Percentiles rank a stretch among this genome's conserved stretches.
Conservation (phyloP, 352 stramenopile species). For the Pseudoperonospora humuli region DNA sequence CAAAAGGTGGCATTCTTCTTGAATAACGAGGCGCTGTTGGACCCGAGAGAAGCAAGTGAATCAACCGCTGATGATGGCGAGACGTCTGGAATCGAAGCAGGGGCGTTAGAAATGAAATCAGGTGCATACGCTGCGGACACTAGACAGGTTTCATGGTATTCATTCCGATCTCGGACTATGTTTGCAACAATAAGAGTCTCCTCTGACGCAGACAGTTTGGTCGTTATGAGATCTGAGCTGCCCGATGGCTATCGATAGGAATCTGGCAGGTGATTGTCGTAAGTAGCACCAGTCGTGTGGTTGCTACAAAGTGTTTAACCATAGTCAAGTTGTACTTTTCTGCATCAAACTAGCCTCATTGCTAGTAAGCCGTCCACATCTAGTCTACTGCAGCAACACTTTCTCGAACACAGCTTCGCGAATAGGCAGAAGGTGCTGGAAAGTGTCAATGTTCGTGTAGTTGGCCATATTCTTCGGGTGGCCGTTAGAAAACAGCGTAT, state of each 20-base stretch:
- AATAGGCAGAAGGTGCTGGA: slow-evolving; percentile 62
- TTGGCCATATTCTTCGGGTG: slow-evolving; percentile 69
- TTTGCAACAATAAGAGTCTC: slow-evolving; percentile 32
- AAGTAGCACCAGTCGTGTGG: neutral
- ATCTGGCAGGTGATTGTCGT: neutral
- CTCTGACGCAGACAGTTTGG: slow-evolving; percentile 25
- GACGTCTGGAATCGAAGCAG: neutral
- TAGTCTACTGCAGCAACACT: slow-evolving; percentile 46
- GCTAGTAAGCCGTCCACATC: neutral
- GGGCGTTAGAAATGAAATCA: slow-evolving; percentile 16
- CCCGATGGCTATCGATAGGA: slow-evolving; percentile 26
- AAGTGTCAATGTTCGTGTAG: slow-evolving; percentile 81
- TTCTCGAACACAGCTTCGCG: slow-evolving; percentile 57
- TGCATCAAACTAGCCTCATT: slow-evolving; percentile 5
- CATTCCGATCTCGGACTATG: slow-evolving; percentile 15
- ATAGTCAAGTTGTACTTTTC: slow-evolving; percentile 11
- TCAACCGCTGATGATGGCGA: neutral
- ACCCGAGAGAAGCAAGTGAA: slow-evolving; percentile 1
- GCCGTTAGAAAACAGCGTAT: slow-evolving; percentile 52
- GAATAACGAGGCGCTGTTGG: slow-evolving; percentile 27
- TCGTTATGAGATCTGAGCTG: slow-evolving; percentile 22
- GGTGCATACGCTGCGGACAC: neutral
- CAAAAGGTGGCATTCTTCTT: slow-evolving; percentile 34
- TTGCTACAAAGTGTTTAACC: slow-evolving; percentile 22
- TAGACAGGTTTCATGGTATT: slow-evolving; percentile 16